phyloP scores from a whole-genome alignment of 202 grass and related monocot species.

The Elaeis oleifera region DNA sequence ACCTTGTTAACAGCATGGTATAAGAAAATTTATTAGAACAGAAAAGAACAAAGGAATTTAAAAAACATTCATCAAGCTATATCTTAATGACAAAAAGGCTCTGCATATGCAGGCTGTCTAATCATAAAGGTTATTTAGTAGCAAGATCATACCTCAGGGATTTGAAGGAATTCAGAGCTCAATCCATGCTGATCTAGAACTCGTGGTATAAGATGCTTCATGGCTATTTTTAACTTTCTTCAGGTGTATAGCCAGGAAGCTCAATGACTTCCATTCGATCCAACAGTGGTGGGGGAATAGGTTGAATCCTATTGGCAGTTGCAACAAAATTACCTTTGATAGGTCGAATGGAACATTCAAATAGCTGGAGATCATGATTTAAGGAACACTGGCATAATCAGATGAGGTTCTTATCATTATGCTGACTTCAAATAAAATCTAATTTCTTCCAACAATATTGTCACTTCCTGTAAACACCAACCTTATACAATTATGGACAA shows the following conservation, averaged over 20 bases:
- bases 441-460: too few species aligned
- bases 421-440: too few species aligned
- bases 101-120: too few species aligned
- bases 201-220: constrained; percentile 97
- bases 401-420: too few species aligned
- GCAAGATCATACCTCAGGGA: constrained; percentile 61
- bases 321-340: constrained; percentile 93
- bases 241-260: constrained; percentile 90
- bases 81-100: too few species aligned
- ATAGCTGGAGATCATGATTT: constrained; percentile 61
- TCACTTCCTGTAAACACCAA: too few species aligned
- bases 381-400: constrained; percentile 29
- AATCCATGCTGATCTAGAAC: constrained; percentile 94
- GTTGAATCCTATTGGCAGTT: constrained; percentile 88
- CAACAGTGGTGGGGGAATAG: constrained; percentile 82
- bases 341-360: constrained; percentile 97
- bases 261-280: constrained; percentile 99
- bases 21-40: too few species aligned
- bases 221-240: constrained; percentile 98
- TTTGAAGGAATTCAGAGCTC: constrained; percentile 75
- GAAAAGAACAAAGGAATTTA: too few species aligned
- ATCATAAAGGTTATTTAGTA: too few species aligned
- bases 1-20: too few species aligned
- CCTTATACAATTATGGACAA: too few species aligned
- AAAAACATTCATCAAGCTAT: too few species aligned